Base-by-base conservation (phyloP, 78 protist species). In the Protostelium mycophagum region DNA sequence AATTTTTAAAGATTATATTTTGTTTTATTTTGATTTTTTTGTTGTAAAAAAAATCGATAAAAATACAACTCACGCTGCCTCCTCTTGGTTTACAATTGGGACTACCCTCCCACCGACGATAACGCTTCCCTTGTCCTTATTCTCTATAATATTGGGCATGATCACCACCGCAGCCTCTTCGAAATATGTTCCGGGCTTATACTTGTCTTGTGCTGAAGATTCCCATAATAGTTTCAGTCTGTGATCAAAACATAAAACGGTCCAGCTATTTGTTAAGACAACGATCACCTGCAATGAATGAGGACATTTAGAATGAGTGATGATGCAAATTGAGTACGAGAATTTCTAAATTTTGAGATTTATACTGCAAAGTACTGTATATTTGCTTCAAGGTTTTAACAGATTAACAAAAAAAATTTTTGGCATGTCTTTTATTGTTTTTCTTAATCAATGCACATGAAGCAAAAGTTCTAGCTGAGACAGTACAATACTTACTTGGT, bases 201-300 rank as follows among this genome's bases (percentile, higher is more conserved):
- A 84, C 9, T 87, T 90, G 36, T 89, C 94, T 28, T 73, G 34
- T 9, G 86, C 89, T 38, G 34, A 88, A 37, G 88, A 39, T 51
- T 92, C 94, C 94, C 94, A 92, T 28, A 86, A 34, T 37, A 35
- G 35, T 37, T 86, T 84, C 34, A 92, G 84, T 38, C 73, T 38
- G 87, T 89, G 38, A 92, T 92, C 38, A 39, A 51, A 92, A 38
- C 88, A 89, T 1, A 92, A 34, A 35, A 92, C 83, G 28, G 73
- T 63, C 90, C 90, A 92, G 29, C 86, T 91, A 38, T 88, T 88
- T 9, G 91, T 88, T 9, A 92, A 90, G 38, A 92, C 91, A 1
- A 88, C 88, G 1, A 92, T 86, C 37, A 88, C 34, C 38, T 92
- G 91, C 35, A 28, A 28, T 38, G 34, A 51, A 1, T 34, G 34